Evolutionary conservation across 345 rosid species (phyloP).

Genomic region (Eucalyptus erythrocorys): DNA sequence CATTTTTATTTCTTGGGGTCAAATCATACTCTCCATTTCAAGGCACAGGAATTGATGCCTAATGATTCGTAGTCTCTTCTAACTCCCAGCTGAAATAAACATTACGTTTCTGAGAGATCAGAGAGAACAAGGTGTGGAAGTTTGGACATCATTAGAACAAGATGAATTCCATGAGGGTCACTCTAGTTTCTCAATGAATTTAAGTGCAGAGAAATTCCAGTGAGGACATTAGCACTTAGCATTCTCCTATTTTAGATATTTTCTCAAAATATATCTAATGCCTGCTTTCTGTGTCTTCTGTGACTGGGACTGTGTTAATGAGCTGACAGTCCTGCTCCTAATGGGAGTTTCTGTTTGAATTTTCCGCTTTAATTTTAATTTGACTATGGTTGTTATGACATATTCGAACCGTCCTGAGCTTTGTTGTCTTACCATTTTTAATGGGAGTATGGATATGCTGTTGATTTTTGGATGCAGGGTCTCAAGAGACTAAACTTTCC

Average conservation of each 20-base stretch:
- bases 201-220: not conserved
- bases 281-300: not conserved
- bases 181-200: not conserved
- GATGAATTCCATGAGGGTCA: not conserved
- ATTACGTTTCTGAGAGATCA: not conserved
- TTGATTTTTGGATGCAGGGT: constrained; percentile 39
- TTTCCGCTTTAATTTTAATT: not conserved
- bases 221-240: not conserved
- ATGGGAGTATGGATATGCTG: not conserved
- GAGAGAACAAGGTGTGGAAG: not conserved
- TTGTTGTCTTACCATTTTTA: not conserved
- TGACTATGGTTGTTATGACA: not conserved
- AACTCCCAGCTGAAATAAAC: not conserved
- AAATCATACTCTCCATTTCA: not conserved
- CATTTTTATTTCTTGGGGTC: not conserved
- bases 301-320: not conserved
- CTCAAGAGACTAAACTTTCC: constrained; percentile 63
- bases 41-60: not conserved
- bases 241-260: not conserved
- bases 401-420: not conserved
- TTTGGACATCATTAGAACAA: not conserved
- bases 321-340: not conserved
- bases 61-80: not conserved
- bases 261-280: not conserved
- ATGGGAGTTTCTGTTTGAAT: not conserved